Evolutionary conservation across 345 rosid species (phyloP).

Genomic region (Garcia nutans): DNA sequence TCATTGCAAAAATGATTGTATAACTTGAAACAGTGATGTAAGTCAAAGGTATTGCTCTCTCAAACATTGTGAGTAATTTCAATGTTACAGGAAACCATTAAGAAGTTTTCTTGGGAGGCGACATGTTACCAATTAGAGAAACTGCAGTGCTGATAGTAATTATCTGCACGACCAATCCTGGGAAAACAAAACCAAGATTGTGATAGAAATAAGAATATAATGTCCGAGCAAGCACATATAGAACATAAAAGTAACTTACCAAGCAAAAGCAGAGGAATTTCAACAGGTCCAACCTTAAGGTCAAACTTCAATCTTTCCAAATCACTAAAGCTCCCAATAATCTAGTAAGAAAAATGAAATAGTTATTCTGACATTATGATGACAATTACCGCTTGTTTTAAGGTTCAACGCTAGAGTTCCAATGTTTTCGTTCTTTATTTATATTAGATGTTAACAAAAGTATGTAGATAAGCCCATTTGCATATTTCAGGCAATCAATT

Average conservation of each 20-base stretch:
- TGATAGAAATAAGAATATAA: no score
- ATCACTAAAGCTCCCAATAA: conserved; percentile 28
- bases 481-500: neutral
- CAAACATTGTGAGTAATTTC: neutral
- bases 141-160: conserved; percentile 32
- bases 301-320: conserved; percentile 40
- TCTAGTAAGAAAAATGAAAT: conserved; percentile 21
- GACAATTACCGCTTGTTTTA: neutral
- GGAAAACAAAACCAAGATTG: neutral
- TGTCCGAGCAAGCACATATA: neutral
- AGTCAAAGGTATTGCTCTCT: neutral
- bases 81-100: conserved; percentile 14
- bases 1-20: no score
- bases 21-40: neutral
- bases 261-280: conserved; percentile 33
- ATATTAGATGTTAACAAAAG: neutral
- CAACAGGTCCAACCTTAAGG: conserved; percentile 11
- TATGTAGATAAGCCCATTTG: neutral
- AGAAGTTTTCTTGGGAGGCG: conserved; percentile 70
- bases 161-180: conserved; percentile 52
- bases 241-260: conserved; percentile 35
- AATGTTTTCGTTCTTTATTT: neutral
- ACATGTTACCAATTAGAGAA: conserved; percentile 61
- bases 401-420: neutral
- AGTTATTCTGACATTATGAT: neutral